Base-by-base conservation (phyloP, 2,329 filamentous ascomycete genomes). In the Cladosporium sp. region DNA sequence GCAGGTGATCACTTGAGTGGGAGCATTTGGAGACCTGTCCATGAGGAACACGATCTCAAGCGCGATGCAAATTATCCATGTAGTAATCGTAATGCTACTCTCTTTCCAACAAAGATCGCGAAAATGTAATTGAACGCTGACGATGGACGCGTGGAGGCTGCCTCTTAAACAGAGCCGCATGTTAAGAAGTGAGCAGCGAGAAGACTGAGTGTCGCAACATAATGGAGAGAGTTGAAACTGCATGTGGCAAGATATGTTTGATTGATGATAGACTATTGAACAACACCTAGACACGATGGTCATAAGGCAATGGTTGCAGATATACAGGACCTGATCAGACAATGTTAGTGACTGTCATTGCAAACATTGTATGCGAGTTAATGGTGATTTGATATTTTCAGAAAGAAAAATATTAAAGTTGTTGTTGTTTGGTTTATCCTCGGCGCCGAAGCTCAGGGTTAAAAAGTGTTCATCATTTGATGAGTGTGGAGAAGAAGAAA, bases 351-450 rank as follows among this genome's bases (percentile, higher is more conserved):
- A 28, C 39, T 34, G 36, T n/a, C 7, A 13, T 30, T 58, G 36
- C 36, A 26, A 10, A 18, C 18, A 16, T 26, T 16, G 21, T 43
- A 11, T 46, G 34, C 34, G 46, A 46, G 16, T 30, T 16, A n/a
- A n/a, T n/a, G 8, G 25, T 13, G 36, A 58, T 11, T n/a, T 13
- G 10, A 39, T 26, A n/a, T 36, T 58, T 58, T 58, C 56, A 58
- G 56, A 58, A 58, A 46, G 36, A 58, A 58, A 58, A 43, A 46
- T 39, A 13, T n/a, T n/a, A 58, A 58, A 58, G 56, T 58, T 58
- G 56, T 58, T 58, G 56, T 58, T 58, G 56, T 46, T 58, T 43
- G 56, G 56, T 58, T 58, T 58, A 58, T 58, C 56, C 56, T 58
- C 56, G 10, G 25, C 56, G 56, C 56, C 56, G 56, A 58, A 46